These are phyloP conservation scores for Pseudisothecium myosuroides DNA, from an alignment of 225 moss, liverwort and hornwort genomes.

Conservation along the genomic window DNA sequence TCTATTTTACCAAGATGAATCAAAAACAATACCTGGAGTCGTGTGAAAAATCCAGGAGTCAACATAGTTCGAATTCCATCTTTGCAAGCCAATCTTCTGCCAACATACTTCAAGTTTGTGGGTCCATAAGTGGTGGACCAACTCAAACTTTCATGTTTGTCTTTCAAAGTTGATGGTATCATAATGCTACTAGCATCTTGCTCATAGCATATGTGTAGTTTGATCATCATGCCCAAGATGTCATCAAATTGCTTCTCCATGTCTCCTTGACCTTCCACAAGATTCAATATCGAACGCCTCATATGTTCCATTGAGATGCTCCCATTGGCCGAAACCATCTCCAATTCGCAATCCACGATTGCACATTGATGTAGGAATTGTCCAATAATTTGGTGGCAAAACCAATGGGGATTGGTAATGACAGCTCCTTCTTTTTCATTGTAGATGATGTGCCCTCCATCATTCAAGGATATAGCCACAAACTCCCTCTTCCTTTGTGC, in stretches of 20 bases:
- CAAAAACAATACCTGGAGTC: not conserved
- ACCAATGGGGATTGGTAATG: not conserved
- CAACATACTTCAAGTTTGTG: not conserved
- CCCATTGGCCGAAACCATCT: not conserved
- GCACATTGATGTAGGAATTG: not conserved
- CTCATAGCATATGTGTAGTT: not conserved
- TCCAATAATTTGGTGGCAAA: not conserved
- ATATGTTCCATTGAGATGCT: not conserved
- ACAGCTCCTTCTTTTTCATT: not conserved
- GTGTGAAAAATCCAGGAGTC: not conserved
- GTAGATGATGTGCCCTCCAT: not conserved
- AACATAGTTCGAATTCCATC: not conserved
- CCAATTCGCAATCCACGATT: not conserved
- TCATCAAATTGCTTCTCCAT: not conserved
- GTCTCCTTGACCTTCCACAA: not conserved
- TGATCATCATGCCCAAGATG: not conserved
- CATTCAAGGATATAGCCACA: not conserved
- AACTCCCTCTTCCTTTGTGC: not conserved
- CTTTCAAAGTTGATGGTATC: not conserved
- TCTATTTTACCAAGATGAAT: accelerated
- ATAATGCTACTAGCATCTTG: not conserved
- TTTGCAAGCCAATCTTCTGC: not conserved
- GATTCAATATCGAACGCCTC: not conserved
- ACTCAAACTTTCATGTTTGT: not conserved
- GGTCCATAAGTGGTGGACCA: not conserved